Conservation (phyloP, 768 basidiomycete species). For the Termitomyces sp. region DNA sequence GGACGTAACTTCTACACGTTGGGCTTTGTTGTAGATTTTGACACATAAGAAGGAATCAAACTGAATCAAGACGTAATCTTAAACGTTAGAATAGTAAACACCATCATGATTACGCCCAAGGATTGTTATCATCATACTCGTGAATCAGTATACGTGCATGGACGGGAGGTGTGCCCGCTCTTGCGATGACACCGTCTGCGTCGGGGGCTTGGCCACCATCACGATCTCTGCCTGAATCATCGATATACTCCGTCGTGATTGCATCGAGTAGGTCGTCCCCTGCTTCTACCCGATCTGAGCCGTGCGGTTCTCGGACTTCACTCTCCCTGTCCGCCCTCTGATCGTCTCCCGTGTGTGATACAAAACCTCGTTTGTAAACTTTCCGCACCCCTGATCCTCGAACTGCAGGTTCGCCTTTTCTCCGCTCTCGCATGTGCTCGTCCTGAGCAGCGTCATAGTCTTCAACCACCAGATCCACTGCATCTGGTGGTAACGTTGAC, state of each 20-base stretch:
- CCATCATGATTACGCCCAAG: slow-evolving; percentile 43
- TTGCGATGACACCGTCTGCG: slow-evolving; percentile 23
- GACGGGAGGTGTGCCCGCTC: slow-evolving; percentile 37
- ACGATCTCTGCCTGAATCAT: slow-evolving; percentile 18
- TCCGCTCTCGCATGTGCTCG: slow-evolving; percentile 45
- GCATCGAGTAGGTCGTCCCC: slow-evolving; percentile 33
- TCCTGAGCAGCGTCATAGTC: slow-evolving; percentile 50
- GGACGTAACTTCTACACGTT: not conserved
- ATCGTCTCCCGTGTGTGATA: slow-evolving; percentile 29
- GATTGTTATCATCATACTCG: slow-evolving; percentile 44
- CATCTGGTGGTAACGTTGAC: slow-evolving; percentile 54
- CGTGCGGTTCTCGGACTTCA: slow-evolving; percentile 29
- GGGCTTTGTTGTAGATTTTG: not conserved
- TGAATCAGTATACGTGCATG: slow-evolving; percentile 30
- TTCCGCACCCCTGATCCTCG: slow-evolving; percentile 38
- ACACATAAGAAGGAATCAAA: not conserved
- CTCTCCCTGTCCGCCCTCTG: slow-evolving; percentile 30
- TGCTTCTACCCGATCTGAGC: slow-evolving; percentile 28
- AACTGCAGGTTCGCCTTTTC: slow-evolving; percentile 56
- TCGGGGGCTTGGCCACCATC: slow-evolving; percentile 19
- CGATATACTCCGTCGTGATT: slow-evolving; percentile 27
- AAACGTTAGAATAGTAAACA: not conserved
- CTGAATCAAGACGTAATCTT: not conserved
- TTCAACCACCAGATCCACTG: slow-evolving; percentile 86
- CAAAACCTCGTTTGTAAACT: slow-evolving; percentile 48